A percentile compares a stretch with the other conserved stretches of the same genome.
phyloP scores from a whole-genome alignment of 257 asterid species.

The Solanum medicagineum region DNA sequence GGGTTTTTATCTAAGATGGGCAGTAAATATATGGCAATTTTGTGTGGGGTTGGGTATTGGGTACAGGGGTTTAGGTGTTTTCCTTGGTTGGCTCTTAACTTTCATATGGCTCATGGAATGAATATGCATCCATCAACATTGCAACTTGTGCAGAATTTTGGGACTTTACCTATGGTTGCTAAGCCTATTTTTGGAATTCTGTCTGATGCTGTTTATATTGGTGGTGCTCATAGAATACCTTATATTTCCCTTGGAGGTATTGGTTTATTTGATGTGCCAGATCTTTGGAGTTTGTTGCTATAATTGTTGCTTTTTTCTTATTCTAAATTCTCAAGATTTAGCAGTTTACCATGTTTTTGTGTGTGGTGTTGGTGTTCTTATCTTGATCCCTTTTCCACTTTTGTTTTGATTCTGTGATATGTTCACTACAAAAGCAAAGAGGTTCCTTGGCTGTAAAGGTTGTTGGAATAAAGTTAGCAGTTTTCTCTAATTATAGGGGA shows the following conservation, averaged over 20 bases:
- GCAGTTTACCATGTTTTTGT: neutral
- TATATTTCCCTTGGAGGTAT: constrained; percentile 80
- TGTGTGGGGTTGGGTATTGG: constrained; percentile 82
- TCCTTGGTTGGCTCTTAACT: constrained; percentile 84
- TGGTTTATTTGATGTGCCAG: neutral
- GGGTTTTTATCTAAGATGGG: constrained; percentile 24
- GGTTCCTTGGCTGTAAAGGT: neutral
- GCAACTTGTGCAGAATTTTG: constrained; percentile 72
- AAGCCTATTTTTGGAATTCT: constrained; percentile 79
- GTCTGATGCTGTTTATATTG: constrained; percentile 76
- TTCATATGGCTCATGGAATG: constrained; percentile 58
- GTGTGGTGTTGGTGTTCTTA: neutral
- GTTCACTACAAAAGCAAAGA: neutral
- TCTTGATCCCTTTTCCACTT: neutral
- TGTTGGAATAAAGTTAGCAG: neutral
- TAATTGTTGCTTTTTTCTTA: neutral
- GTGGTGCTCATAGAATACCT: constrained; percentile 77
- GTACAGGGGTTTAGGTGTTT: constrained; percentile 86
- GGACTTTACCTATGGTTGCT: constrained; percentile 73
- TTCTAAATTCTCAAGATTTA: neutral
- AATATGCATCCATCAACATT: constrained; percentile 57
- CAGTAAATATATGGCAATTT: constrained; percentile 36
- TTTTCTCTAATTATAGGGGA: neutral
- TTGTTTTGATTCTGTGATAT: neutral
- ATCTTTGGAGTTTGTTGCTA: neutral